Percentiles rank a stretch among this genome's conserved stretches.
Conservation (phyloP, 805 yeast genomes). For the Metschnikowia cerradonensis region DNA sequence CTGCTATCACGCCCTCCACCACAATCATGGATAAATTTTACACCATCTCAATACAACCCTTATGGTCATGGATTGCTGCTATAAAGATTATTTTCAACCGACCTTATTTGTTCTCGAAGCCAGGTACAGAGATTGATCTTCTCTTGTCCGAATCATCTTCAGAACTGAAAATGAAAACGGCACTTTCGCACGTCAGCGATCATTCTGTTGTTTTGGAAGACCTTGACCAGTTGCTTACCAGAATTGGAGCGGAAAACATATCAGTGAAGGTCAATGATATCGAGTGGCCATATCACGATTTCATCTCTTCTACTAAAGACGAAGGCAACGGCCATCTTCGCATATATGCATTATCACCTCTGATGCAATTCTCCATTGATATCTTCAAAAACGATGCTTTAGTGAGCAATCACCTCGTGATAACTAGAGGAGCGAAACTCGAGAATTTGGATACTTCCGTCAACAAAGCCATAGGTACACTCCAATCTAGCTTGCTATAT, state of each 20-base stretch:
- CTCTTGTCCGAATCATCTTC: not conserved
- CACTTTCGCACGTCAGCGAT: constrained; percentile 28
- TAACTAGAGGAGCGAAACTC: constrained; percentile 20
- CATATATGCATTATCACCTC: constrained; percentile 36
- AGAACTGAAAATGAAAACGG: constrained; percentile 12
- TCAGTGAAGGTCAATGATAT: constrained; percentile 31
- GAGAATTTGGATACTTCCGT: constrained; percentile 4
- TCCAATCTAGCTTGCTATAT: constrained; percentile 31
- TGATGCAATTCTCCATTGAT: constrained; percentile 35
- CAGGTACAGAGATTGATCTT: constrained; percentile 4
- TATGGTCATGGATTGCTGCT: constrained; percentile 43
- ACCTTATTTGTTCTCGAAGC: constrained; percentile 32
- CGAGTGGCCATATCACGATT: constrained; percentile 29
- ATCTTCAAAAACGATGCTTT: constrained; percentile 16
- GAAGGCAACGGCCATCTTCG: constrained; percentile 16
- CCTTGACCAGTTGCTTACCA: constrained; percentile 14
- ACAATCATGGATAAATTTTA: constrained; percentile 19
- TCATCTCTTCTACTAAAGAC: constrained; percentile 1
- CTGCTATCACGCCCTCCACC: constrained; percentile 15
- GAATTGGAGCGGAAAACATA: constrained; percentile 5
- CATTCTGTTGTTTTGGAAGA: constrained; percentile 23
- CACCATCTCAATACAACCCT: constrained; percentile 31
- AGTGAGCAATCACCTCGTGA: constrained; percentile 26
- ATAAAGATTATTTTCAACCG: constrained; percentile 26
- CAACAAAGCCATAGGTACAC: constrained; percentile 27